Base-by-base conservation (phyloP, 2,329 filamentous ascomycete species). In the Fusarium abutilonis region DNA sequence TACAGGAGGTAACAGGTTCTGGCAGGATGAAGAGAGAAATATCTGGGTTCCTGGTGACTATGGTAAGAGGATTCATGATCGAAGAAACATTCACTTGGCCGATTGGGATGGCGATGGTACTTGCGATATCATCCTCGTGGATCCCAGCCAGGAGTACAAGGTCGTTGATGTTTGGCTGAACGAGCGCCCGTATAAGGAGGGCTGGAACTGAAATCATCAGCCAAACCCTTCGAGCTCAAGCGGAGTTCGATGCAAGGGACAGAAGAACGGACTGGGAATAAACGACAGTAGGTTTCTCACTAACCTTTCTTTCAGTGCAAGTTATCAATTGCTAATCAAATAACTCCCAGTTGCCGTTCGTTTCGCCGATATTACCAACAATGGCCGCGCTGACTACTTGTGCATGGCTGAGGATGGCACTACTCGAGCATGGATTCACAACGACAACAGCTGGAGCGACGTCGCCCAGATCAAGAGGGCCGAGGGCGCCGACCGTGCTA, bases 51-150 rank as follows among this genome's bases (percentile, higher is more conserved):
- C 38, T 17, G 19, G 50, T 7, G 28, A 15, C 28, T 32, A 46
- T 29, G 34, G 23, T 8, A 32, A 45, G 10, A 39, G 17, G 6
- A 52, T 46, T 10, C 32, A 45, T 9, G 50, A 53, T n/a, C 21
- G 50, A n/a, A 23, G 29, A 1, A 21, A 47, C 21, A 4, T 48
- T 1, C 53, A 57, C 15, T 39, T 60, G 4, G 23, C 40, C 2
- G 48, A 60, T 13, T 58, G 53, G 53, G 47, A 52, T 15, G 44
- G 44, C 2, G 53, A 60, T 34, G 57, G 57, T 3, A 19, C 28
- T 4, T 53, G 48, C 10, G 57, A 53, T 46, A 43, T 60, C 2
- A 34, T 54, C 7, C 28, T 23, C 6, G 29, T 41, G 5, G 50
- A 54, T 14, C 50, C 51, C 0, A 40, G 32, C 9, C 40, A 46